Conservation (phyloP, 331 rosid genomes). For the Malus hybrid region DNA sequence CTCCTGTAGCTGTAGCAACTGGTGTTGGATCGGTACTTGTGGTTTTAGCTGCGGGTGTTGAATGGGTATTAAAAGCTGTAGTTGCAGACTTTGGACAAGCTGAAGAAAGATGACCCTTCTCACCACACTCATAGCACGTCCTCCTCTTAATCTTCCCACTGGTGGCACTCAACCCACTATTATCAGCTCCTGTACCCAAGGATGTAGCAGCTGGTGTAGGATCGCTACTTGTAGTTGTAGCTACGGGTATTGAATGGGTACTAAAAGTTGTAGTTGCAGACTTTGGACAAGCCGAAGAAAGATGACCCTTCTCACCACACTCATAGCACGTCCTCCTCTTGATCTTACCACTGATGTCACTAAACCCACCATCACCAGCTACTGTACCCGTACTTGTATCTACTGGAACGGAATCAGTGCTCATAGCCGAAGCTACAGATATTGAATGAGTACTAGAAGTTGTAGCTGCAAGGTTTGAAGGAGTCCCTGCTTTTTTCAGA, state of each 20-base stretch:
- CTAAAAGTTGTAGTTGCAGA: not conserved
- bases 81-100: conserved; percentile 5
- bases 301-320: conserved; percentile 86
- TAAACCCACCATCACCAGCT: not conserved
- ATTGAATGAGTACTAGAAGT: not conserved
- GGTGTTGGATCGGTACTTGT: not conserved
- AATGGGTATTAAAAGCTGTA: not conserved
- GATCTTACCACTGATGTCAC: conserved; percentile 43
- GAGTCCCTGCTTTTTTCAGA: conserved; percentile 33
- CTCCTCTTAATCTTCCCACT: conserved; percentile 72
- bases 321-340: conserved; percentile 74
- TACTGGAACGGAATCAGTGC: not conserved
- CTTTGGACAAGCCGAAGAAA: conserved; percentile 22
- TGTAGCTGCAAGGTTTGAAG: conserved; percentile 10
- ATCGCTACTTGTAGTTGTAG: not conserved
- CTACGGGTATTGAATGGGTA: not conserved
- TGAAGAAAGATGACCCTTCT: conserved; percentile 69
- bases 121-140: conserved; percentile 76
- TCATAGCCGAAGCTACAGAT: not conserved
- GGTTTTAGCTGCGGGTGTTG: not conserved
- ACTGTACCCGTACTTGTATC: not conserved
- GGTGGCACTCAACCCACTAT: conserved; percentile 2
- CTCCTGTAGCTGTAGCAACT: not conserved
- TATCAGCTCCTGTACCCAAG: not conserved
- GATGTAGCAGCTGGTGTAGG: not conserved